A percentile compares a stretch with the other conserved stretches of the same genome.
phyloP scores from a whole-genome alignment of 345 rosid species.

The Alliaria petiolata region DNA sequence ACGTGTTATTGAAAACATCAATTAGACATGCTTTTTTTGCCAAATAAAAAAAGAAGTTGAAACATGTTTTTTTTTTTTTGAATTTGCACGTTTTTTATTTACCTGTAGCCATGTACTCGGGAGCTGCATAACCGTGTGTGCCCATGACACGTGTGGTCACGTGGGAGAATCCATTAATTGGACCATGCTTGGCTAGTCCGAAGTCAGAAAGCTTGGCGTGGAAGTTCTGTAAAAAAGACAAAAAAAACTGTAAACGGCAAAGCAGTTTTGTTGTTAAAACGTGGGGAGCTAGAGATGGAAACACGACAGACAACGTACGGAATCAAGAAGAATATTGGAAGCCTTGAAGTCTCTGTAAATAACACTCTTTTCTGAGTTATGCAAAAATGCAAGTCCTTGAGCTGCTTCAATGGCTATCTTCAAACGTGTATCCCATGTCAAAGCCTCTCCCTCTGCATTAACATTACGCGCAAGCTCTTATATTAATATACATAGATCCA shows the following conservation, averaged over 20 bases:
- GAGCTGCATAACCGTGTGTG: slow-evolving; percentile 87
- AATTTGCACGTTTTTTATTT: background rate
- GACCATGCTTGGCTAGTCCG: slow-evolving; percentile 77
- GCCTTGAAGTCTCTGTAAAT: slow-evolving; percentile 87
- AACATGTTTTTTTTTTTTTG: background rate
- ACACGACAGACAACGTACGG: slow-evolving; percentile 40
- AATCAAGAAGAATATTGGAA: slow-evolving; percentile 77
- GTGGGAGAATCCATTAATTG: slow-evolving; percentile 60
- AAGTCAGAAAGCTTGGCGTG: slow-evolving; percentile 83
- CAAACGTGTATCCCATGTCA: slow-evolving; percentile 59
- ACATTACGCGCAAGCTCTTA: background rate
- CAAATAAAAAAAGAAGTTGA: background rate
- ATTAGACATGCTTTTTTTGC: background rate
- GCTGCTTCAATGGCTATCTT: slow-evolving; percentile 81
- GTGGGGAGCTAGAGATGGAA: background rate
- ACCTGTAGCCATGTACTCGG: slow-evolving; percentile 83
- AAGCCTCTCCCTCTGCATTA: slow-evolving; percentile 54
- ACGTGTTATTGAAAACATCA: background rate
- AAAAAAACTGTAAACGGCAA: slow-evolving; percentile 19
- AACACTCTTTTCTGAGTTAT: slow-evolving; percentile 73
- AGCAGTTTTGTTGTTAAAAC: background rate
- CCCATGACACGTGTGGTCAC: slow-evolving; percentile 73
- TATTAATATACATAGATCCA: background rate
- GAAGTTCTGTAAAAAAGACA: slow-evolving; percentile 44
- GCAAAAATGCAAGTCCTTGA: slow-evolving; percentile 65